phyloP scores from a whole-genome alignment of 805 yeast genomes.

The Saccharomycopsis sp. region DNA sequence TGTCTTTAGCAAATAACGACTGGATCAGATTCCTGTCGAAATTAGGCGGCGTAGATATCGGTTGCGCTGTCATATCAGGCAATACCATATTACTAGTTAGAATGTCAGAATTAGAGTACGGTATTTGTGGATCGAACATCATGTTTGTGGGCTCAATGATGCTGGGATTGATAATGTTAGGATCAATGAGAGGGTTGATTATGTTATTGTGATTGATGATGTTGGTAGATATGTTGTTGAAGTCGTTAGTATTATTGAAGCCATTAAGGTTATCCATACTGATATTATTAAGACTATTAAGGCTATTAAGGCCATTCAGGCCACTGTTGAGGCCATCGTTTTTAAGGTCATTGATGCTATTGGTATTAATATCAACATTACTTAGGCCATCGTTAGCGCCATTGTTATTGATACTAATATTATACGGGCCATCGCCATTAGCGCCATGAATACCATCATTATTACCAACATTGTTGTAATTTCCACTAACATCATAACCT shows the following conservation, averaged over 20 bases:
- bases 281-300: background rate
- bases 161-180: background rate
- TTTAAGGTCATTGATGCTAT: background rate
- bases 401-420: background rate
- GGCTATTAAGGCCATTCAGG: background rate
- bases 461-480: too few relatives aligned
- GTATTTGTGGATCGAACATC: too few relatives aligned
- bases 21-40: background rate
- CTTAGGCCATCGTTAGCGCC: background rate
- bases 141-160: background rate
- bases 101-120: too few relatives aligned
- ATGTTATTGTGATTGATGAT: constrained; percentile 3
- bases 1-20: background rate
- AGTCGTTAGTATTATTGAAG: background rate
- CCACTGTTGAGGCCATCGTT: background rate
- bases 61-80: too few relatives aligned
- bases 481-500: too few relatives aligned
- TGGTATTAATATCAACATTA: background rate
- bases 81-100: too few relatives aligned
- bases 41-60: background rate
- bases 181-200: background rate
- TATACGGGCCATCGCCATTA: constrained; percentile 5
- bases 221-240: constrained; percentile 12
- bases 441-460: background rate
- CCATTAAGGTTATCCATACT: background rate